Evolutionary conservation across 2,329 filamentous ascomycete genomes (phyloP).

Genomic region (Trichoderma polysporum): DNA sequence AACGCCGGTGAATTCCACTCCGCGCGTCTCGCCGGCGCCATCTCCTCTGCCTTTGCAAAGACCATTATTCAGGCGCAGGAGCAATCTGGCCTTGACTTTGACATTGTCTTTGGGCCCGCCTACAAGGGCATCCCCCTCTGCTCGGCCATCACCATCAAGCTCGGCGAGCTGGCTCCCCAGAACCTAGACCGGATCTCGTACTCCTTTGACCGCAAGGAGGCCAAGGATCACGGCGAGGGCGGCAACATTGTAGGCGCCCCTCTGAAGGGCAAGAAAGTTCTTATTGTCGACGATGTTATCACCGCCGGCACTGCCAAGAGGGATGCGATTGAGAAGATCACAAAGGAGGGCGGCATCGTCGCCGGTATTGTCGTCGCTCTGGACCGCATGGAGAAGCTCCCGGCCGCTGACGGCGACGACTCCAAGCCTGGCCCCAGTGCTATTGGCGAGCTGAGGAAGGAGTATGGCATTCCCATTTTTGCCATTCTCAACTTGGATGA

Average conservation of each 20-base stretch:
- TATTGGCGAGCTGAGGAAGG: constrained; percentile 79
- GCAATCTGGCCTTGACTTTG: constrained; percentile 57
- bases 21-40: constrained; percentile 71
- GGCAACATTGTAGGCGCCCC: constrained; percentile 87
- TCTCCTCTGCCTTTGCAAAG: constrained; percentile 77
- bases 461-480: constrained; percentile 80
- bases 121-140: constrained; percentile 98
- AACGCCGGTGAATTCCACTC: constrained; percentile 91
- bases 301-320: constrained; percentile 92
- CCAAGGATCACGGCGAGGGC: constrained; percentile 93
- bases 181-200: constrained; percentile 73
- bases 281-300: constrained; percentile 96
- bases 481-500: constrained; percentile 83
- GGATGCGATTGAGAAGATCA: constrained; percentile 88
- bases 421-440: constrained; percentile 71
- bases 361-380: constrained; percentile 86
- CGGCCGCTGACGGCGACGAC: constrained; percentile 63
- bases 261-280: constrained; percentile 77
- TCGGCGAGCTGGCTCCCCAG: constrained; percentile 65
- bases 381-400: constrained; percentile 82
- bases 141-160: constrained; percentile 71
- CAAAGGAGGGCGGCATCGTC: constrained; percentile 77
- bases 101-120: constrained; percentile 88
- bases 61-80: constrained; percentile 54
- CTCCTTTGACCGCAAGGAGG: constrained; percentile 93